Conservation (phyloP, 2,329 filamentous ascomycete genomes). For the Paecilomyces formosus region DNA sequence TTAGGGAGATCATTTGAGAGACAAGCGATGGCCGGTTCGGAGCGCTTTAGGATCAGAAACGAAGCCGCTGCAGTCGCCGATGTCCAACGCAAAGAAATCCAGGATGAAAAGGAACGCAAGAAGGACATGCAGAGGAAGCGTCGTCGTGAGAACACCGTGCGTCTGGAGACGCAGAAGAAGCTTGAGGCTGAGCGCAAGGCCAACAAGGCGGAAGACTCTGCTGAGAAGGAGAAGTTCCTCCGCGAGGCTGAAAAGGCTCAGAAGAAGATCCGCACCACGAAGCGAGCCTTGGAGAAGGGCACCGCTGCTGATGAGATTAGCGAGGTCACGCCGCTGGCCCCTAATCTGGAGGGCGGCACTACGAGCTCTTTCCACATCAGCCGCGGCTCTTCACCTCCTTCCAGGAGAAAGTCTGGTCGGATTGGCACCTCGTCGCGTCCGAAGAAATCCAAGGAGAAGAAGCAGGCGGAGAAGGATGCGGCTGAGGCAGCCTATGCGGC, state of each 20-base stretch:
- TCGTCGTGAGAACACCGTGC: constrained; percentile 87
- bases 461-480: constrained; percentile 62
- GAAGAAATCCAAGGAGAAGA: constrained; percentile 78
- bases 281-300: constrained; percentile 77
- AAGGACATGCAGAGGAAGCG: constrained; percentile 99
- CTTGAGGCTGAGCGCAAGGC: constrained; percentile 71
- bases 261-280: constrained; percentile 88
- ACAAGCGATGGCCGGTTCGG: constrained; percentile 64
- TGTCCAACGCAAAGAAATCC: constrained; percentile 81
- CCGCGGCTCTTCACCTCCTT: constrained; percentile 42
- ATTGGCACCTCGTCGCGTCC: constrained; percentile 52
- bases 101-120: constrained; percentile 96
- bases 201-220: constrained; percentile 69
- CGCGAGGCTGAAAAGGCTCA: constrained; percentile 83
- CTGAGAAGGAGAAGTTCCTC: constrained; percentile 71
- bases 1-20: constrained; percentile 54
- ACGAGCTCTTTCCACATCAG: constrained; percentile 76
- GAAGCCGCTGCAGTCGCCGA: constrained; percentile 76
- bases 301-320: constrained; percentile 66
- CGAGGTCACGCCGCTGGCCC: constrained; percentile 63
- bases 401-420: constrained; percentile 49
- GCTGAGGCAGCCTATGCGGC: constrained; percentile 85
- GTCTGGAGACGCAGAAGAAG: constrained; percentile 79
- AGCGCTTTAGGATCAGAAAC: constrained; percentile 67
- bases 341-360: constrained; percentile 75